Base-by-base conservation (phyloP, 371 early-diverging fungal genomes). In the Rhizopus arrhizus region DNA sequence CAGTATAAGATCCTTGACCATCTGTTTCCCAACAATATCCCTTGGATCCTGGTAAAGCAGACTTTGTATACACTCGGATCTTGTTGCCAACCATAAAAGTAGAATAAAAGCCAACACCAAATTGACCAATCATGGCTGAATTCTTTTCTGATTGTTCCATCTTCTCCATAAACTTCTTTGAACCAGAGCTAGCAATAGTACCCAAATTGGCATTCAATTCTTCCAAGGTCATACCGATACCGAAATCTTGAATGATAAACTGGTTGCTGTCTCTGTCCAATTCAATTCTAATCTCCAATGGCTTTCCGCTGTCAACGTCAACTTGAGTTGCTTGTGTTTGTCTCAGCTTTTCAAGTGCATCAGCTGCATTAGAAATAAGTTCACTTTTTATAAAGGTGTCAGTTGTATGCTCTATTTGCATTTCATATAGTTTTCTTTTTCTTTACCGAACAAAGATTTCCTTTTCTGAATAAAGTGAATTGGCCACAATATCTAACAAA, bases 151-250 rank as follows among this genome's bases (percentile, higher is more conserved):
- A 76, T 28, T 84, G 81, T 49, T 91, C 87, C 68, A 96, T 63
- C 64, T 87, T 84, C 65, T 94, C 89, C 64, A 96, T 74, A 70
- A 97, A 96, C 41, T 90, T 91, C 70, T 93, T 90, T 16, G 96
- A 91, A 29, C 94, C 94, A 12, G 92, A 92, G 56, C 93, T 89
- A 50, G 99, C 99, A 73, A 99, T 97, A 31, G 96, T 95, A 68
- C 99, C 99, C 51, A 99, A 80, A 73, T 96, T 97, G 34, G 85
- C 84, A 54, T 83, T 81, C 51, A 99, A 82, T 68, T 98, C 95
- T 12, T 88, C 89, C 68, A 95, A 88, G 9, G 92, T 95, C 99
- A 99, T 99, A 64, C 99, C 99, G 62, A 99, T 90, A 71, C 99
- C 99, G 56, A 89, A 91, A 79, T 99, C 99, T 70, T 83, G 82